Conservation (phyloP, 768 basidiomycete genomes). For the Austroboletus festivus region DNA sequence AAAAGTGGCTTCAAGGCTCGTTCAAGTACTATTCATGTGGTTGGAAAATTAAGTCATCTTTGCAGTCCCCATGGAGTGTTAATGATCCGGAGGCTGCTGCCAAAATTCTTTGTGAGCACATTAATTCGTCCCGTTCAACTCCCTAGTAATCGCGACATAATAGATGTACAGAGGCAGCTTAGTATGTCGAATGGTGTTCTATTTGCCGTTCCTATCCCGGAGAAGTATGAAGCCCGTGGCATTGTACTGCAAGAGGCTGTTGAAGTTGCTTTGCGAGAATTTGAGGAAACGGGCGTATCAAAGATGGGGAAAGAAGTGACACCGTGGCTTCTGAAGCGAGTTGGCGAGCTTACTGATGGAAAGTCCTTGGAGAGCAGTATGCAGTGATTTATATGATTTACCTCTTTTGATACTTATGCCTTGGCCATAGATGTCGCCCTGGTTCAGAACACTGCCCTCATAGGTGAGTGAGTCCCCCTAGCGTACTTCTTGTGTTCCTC, state of each 20-base stretch:
- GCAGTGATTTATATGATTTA: slow-evolving; percentile 21
- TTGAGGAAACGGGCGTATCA: slow-evolving; percentile 75
- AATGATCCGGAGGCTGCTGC: slow-evolving; percentile 66
- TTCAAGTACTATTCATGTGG: neutral
- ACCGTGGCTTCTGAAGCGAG: slow-evolving; percentile 87
- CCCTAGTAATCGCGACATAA: neutral
- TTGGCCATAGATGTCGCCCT: slow-evolving; percentile 70
- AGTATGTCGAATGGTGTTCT: slow-evolving; percentile 74
- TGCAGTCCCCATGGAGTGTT: slow-evolving; percentile 77
- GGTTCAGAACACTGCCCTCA: slow-evolving; percentile 80
- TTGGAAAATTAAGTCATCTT: neutral
- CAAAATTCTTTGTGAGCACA: slow-evolving; percentile 62
- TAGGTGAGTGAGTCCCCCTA: slow-evolving; percentile 51
- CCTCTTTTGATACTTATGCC: neutral
- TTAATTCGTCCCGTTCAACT: neutral
- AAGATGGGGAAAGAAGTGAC: slow-evolving; percentile 87
- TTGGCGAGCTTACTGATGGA: slow-evolving; percentile 77
- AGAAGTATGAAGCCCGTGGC: slow-evolving; percentile 65
- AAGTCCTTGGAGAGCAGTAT: slow-evolving; percentile 69
- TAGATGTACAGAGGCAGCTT: slow-evolving; percentile 70
- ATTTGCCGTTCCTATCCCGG: slow-evolving; percentile 89
- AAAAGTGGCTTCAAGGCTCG: slow-evolving; percentile 71
- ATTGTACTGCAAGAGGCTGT: slow-evolving; percentile 70
- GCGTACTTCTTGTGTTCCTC: too few relatives aligned
- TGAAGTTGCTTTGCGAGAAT: slow-evolving; percentile 81